A percentile compares a stretch with the other conserved stretches of the same genome.
phyloP scores from a whole-genome alignment of 2,329 filamentous ascomycete species.

The Botrytis squamosa region DNA sequence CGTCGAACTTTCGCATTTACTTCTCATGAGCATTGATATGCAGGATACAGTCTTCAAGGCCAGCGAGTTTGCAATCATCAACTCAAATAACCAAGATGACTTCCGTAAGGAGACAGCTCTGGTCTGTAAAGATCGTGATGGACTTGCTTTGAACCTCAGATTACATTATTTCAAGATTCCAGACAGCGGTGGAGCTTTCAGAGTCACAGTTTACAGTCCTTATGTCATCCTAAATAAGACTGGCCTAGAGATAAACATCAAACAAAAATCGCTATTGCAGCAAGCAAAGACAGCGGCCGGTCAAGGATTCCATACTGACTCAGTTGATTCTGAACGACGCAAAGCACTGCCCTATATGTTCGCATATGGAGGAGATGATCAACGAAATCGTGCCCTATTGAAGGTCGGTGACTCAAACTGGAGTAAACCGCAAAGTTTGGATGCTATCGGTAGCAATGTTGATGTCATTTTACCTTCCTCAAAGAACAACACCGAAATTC shows the following conservation, averaged over 20 bases:
- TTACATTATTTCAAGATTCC: constrained; percentile 90
- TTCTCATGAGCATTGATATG: constrained; percentile 92
- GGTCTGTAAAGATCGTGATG: constrained; percentile 80
- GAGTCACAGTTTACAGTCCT: constrained; percentile 89
- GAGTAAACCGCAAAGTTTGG: constrained; percentile 98
- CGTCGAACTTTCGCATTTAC: constrained; percentile 88
- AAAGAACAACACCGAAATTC: constrained; percentile 73
- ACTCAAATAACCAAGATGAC: constrained; percentile 81
- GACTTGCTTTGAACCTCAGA: constrained; percentile 74
- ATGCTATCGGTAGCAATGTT: constrained; percentile 90
- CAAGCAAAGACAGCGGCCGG: constrained; percentile 80
- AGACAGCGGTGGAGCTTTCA: constrained; percentile 92
- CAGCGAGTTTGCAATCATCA: constrained; percentile 97
- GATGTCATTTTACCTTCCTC: constrained; percentile 80
- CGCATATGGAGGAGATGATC: constrained; percentile 84
- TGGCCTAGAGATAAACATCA: constrained; percentile 81
- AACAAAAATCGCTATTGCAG: constrained; percentile 85
- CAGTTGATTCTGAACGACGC: constrained; percentile 53
- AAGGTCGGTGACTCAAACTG: constrained; percentile 88
- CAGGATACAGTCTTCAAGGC: constrained; percentile 93
- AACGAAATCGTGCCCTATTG: constrained; percentile 83
- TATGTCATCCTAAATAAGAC: constrained; percentile 97
- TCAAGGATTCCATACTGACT: constrained; percentile 60
- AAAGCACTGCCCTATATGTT: constrained; percentile 94
- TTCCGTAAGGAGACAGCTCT: constrained; percentile 81